Base-by-base conservation (phyloP, 805 yeast species). In the Starmerella vitae region DNA sequence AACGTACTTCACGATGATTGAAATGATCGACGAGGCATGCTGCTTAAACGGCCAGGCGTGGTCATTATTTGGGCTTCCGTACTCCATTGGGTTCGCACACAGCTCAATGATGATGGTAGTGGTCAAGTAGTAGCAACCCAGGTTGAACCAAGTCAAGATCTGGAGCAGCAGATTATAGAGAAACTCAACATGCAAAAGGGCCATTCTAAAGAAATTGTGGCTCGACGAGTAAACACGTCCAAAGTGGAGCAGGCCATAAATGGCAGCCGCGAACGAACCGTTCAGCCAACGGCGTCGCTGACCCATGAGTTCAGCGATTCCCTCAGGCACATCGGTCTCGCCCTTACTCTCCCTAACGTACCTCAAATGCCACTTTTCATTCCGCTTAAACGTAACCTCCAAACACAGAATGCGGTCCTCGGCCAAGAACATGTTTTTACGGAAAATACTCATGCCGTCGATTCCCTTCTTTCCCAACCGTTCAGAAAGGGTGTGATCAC, bases 281-380 rank as follows among this genome's bases (percentile, higher is more conserved):
- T 75, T 75, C 42, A 76, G 62, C 81, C 81, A 75, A 50, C 81
- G 65, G 53, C 81, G 66, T 46, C 81, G 66, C 55, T 75, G 81
- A 28, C 72, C 64, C 34, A 75, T 70, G 38, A 75, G 71, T 54
- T 75, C 81, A 4, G 76, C 72, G 39, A 76, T 60, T 4, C 65
- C 64, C 34, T 72, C 76, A 2, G 81, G 81, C 8, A 75, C 81
- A 59, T 75, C 81, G 3, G 81, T 75, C 48, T 74, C 80, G 2
- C 80, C 81, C 48, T 67, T 62, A 13, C 80, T 75, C 36, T 69
- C 67, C 51, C 73, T 73, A 52, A 76, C 74, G 53, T 75, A 75
- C 19, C 78, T 58, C 47, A 75, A 65, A 43, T 74, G 68, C 81
- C 81, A 75, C 38, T 69, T 63, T 47, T 71, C 66, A 9, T 66